phyloP scores from a whole-genome alignment of 2,329 filamentous ascomycete species.

The Aspergillus fructus region DNA sequence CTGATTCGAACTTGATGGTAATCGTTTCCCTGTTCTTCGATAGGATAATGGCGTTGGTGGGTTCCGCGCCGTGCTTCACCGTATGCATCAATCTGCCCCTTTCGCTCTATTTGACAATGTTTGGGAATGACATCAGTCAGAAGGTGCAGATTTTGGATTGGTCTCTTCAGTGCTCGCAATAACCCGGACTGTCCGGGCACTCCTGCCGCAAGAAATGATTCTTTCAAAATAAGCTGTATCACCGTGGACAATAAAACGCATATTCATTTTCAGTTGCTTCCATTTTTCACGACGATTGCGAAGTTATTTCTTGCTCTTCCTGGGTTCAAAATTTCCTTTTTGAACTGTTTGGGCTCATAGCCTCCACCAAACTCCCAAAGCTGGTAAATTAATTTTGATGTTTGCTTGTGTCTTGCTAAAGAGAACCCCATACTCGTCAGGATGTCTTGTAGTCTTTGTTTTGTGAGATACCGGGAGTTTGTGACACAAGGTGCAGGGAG shows the following conservation, averaged over 20 bases:
- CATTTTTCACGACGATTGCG: conserved; percentile 63
- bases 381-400: conserved; percentile 82
- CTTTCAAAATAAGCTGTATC: conserved; percentile 42
- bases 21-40: conserved; percentile 77
- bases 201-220: conserved; percentile 74
- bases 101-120: conserved; percentile 87
- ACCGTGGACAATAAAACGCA: not conserved
- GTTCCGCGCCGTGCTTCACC: conserved; percentile 84
- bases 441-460: conserved; percentile 66
- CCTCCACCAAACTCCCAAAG: conserved; percentile 65
- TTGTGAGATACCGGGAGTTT: conserved; percentile 88
- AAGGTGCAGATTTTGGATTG: conserved; percentile 67
- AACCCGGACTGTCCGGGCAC: conserved; percentile 82
- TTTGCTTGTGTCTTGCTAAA: conserved; percentile 66
- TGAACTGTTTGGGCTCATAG: conserved; percentile 46
- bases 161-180: conserved; percentile 63
- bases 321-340: conserved; percentile 74
- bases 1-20: conserved; percentile 69
- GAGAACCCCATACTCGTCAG: conserved; percentile 76
- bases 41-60: conserved; percentile 86
- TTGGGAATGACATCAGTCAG: conserved; percentile 66
- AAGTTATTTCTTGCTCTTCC: conserved; percentile 87
- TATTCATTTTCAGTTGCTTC: not conserved
- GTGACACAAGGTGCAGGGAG: conserved; percentile 82
- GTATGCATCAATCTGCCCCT: conserved; percentile 92